Base-by-base conservation (phyloP, 2,329 filamentous ascomycete species). In the Penicillium sp. region DNA sequence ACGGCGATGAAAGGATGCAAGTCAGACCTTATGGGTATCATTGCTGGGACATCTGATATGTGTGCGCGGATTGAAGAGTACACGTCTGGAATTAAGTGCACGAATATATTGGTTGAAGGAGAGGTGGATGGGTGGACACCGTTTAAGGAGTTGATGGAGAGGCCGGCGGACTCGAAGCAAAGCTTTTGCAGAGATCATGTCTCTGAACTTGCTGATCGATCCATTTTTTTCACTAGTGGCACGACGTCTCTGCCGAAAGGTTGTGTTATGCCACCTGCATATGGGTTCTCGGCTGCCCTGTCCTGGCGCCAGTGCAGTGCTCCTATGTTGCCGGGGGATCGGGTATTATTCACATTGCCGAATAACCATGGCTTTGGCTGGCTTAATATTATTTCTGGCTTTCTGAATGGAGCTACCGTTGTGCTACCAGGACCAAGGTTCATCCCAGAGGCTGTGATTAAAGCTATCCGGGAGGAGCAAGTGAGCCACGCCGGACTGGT, bases 311-410 rank as follows among this genome's bases (percentile, higher is more conserved):
- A 58, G 29, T 54, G 26, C 44, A 46, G 24, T 47, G 31, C 26
- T 31, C 52, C 57, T 21, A 58, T 60, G 61, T 19, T 37, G 2
- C 59, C 56, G n/a, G 61, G 59, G 1, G 54, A 63, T 37, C 26
- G 41, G 11, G 44, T 53, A 0, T 22, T 48, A 29, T 44, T 63
- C 24, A 51, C 52, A 13, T 35, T 61, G 41, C 61, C 61, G 27
- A 61, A 61, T 39, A 61, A 63, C 44, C 61, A 63, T 22, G 61
- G 47, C 2, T 61, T 63, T 46, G 56, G 59, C 10, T 63, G 45
- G 33, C 33, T 54, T 14, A 48, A 43, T 19, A 46, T 63, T 21
- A 63, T 63, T 1, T 39, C 52, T 14, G 13, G 33, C 7, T 61
- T 63, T 47, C 21, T 59, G 11, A 59, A 57, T 35, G 61, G 48